A percentile compares a stretch with the other conserved stretches of the same genome.
phyloP scores from a whole-genome alignment of 768 basidiomycete genomes.

The Auricularia sp. region DNA sequence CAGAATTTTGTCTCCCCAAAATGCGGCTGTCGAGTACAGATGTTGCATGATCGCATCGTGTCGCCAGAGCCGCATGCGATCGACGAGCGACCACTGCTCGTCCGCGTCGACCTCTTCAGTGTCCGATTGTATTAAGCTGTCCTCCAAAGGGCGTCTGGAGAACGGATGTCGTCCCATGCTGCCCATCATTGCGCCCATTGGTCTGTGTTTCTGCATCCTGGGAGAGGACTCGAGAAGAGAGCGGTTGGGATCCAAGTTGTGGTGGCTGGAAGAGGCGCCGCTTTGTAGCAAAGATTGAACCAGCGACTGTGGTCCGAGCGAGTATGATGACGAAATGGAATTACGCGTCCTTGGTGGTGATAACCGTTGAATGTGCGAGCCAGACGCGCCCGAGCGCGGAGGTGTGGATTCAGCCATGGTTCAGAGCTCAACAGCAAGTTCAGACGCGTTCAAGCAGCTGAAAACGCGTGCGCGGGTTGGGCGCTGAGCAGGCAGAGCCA shows the following conservation, averaged over 20 bases:
- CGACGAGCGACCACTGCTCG: constrained; percentile 74
- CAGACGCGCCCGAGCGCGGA: no score
- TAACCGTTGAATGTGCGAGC: no score
- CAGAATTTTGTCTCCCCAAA: constrained; percentile 97
- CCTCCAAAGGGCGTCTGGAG: constrained; percentile 57
- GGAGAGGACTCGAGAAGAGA: constrained; percentile 70
- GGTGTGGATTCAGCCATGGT: no score
- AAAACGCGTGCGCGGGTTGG: no score
- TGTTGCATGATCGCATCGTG: constrained; percentile 99
- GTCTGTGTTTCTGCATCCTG: constrained; percentile 24
- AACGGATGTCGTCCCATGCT: constrained; percentile 43
- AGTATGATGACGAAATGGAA: constrained; percentile 73
- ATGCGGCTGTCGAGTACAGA: constrained; percentile 90
- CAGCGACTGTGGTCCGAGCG: constrained; percentile 61
- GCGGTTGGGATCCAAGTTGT: constrained; percentile 64
- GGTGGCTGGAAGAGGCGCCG: constrained; percentile 38
- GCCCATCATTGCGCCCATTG: constrained; percentile 12
- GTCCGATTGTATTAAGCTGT: constrained; percentile 53
- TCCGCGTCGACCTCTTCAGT: constrained; percentile 35
- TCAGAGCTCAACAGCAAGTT: no score
- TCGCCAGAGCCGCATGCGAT: constrained; percentile 92
- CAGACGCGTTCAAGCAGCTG: no score
- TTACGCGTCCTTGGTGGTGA: constrained; percentile 37
- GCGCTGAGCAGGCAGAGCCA: no score
- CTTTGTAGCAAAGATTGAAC: constrained; percentile 61